phyloP scores from a whole-genome alignment of 1,284 basidiomycete genomes.

The Pseudozyma thailandica region DNA sequence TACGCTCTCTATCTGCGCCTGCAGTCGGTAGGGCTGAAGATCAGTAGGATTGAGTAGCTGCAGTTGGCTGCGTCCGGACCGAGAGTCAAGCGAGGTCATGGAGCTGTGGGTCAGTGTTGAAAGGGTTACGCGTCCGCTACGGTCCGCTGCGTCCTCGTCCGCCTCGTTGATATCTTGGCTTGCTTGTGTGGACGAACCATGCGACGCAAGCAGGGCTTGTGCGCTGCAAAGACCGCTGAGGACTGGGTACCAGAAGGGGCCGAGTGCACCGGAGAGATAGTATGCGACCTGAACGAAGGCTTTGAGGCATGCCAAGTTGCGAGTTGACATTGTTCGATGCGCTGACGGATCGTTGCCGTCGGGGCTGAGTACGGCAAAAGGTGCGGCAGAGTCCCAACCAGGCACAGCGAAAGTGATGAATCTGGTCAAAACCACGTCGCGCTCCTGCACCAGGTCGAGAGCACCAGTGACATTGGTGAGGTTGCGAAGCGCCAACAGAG shows the following conservation, averaged over 20 bases:
- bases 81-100: slow-evolving; percentile 34
- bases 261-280: slow-evolving; percentile 84
- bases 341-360: slow-evolving; percentile 7
- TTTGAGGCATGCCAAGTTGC: slow-evolving; percentile 90
- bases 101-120: slow-evolving; percentile 43
- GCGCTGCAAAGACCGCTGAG: slow-evolving; percentile 73
- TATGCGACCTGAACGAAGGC: slow-evolving; percentile 81
- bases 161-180: neutral
- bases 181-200: slow-evolving; percentile 3
- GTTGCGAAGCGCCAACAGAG: slow-evolving; percentile 81
- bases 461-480: slow-evolving; percentile 90
- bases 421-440: slow-evolving; percentile 90
- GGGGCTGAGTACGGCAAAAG: slow-evolving; percentile 1
- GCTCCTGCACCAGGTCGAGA: slow-evolving; percentile 81
- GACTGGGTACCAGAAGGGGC: slow-evolving; percentile 87
- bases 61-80: slow-evolving; percentile 38
- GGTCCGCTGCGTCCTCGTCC: slow-evolving; percentile 10
- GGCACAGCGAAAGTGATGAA: slow-evolving; percentile 84
- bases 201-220: slow-evolving; percentile 26
- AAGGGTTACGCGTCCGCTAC: slow-evolving; percentile 28
- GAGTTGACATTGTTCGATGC: slow-evolving; percentile 76
- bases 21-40: slow-evolving; percentile 28
- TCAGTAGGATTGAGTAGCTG: slow-evolving; percentile 39
- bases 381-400: slow-evolving; percentile 33
- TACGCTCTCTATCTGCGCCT: slow-evolving; percentile 49